A percentile compares a stretch with the other conserved stretches of the same genome.
These are phyloP conservation scores for Paracoccidioides brasiliensis DNA, from an alignment of 2,329 filamentous ascomycete species.

Conservation along the genomic window DNA sequence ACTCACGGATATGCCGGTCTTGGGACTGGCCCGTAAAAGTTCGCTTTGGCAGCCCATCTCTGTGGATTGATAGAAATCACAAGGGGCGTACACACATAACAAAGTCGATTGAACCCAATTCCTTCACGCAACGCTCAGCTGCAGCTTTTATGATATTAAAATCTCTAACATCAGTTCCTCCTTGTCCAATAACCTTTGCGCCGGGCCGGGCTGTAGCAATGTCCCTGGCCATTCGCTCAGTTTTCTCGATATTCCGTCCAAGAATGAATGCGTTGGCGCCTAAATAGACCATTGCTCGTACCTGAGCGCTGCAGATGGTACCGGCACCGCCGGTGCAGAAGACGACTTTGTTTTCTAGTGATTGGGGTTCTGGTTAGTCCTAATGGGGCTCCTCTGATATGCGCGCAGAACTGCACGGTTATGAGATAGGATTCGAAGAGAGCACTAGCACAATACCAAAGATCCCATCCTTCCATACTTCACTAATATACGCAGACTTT, in stretches of 20 bases:
- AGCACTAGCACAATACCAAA: slow-evolving; percentile 48
- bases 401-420: too few species aligned
- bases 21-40: neutral
- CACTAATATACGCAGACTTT: slow-evolving; percentile 63
- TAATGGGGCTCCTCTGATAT: neutral
- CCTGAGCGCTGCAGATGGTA: slow-evolving; percentile 87
- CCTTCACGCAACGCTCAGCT: slow-evolving; percentile 63
- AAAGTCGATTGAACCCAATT: slow-evolving; percentile 81
- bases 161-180: slow-evolving; percentile 59
- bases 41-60: too few species aligned
- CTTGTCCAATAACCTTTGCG: slow-evolving; percentile 75
- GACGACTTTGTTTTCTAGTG: slow-evolving; percentile 66
- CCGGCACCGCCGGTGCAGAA: slow-evolving; percentile 94
- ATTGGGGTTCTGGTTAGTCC: neutral
- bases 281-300: slow-evolving; percentile 76
- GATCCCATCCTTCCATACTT: slow-evolving; percentile 74
- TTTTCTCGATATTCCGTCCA: slow-evolving; percentile 80
- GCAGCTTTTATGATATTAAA: slow-evolving; percentile 57
- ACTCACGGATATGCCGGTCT: neutral
- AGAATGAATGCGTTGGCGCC: slow-evolving; percentile 91
- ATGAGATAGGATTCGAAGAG: neutral
- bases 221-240: slow-evolving; percentile 63
- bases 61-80: neutral
- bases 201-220: slow-evolving; percentile 68
- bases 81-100: slow-evolving; percentile 54